These are phyloP conservation scores for Tagetes patula DNA, from an alignment of 129 eudicot genomes.

Conservation along the genomic window DNA sequence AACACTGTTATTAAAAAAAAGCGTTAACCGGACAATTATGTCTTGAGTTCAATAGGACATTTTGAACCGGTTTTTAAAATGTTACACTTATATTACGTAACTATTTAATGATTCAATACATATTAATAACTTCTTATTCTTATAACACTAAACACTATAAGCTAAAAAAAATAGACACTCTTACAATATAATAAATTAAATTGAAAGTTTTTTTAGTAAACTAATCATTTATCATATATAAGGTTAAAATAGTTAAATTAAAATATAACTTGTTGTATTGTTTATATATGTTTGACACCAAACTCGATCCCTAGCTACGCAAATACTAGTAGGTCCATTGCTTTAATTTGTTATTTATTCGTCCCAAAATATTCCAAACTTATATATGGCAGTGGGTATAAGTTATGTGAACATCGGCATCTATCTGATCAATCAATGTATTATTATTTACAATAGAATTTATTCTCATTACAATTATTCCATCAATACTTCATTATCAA, in stretches of 20 bases:
- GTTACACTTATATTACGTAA: no score
- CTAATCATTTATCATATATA: background rate
- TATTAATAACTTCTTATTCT: no score
- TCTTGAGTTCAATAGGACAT: no score
- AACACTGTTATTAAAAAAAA: no score
- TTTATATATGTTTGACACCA: background rate
- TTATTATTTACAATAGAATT: constrained; percentile 25
- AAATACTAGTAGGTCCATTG: constrained; percentile 32
- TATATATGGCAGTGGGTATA: constrained; percentile 25
- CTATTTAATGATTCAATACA: no score
- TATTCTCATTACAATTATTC: constrained; percentile 30
- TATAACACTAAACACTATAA: no score
- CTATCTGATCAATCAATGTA: constrained; percentile 34
- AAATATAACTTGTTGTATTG: background rate
- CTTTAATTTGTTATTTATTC: constrained; percentile 25
- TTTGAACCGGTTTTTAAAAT: no score
- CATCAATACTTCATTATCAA: constrained; percentile 29
- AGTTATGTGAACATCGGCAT: constrained; percentile 27
- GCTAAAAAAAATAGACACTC: no score
- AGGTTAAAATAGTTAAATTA: background rate
- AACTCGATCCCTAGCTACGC: background rate
- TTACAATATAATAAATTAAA: no score
- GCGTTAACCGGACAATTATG: no score
- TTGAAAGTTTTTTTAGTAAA: background rate
- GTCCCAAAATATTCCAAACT: constrained; percentile 27